Evolutionary conservation across 352 stramenopile species (phyloP), one percentile per base, ranked within the genome.

Genomic region (Globisporangium abappressorium): DNA sequence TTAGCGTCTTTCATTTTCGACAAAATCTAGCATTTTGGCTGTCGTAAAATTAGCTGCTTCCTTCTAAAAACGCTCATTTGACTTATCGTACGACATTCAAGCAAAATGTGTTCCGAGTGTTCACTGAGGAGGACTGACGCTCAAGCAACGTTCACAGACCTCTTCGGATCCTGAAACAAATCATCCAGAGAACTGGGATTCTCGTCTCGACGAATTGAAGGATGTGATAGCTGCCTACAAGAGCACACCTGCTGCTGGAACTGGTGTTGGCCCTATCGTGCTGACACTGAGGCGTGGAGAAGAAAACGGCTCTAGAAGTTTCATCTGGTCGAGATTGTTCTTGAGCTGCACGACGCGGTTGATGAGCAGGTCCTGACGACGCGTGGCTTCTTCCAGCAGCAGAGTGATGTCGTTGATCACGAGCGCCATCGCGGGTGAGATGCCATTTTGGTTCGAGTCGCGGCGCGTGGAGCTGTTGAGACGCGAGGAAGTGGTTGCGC

Each of bases 341-440:
- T 82, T 78, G 24, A 87, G 66, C 7, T 68, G 72, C 26, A 74
- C 14, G 38, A 89, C 67, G 62, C 76, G 75, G 20, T 65, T 72
- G 28, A 87, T 57, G 7, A 89, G 67, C 68, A 77, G 58, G 14
- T 87, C 75, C 51, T 89, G 81, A 33, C 79, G 70, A 12, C 77
- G 77, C 51, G 67, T 78, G 30, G 76, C 72, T 69, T 87, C 79
- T 54, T 87, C 77, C 1, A 87, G 63, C 22, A 85, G 43, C 1
- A 74, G 65, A 11, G 70, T 62, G 34, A 78, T 75, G 30, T 89
- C 81, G 3, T 53, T 70, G 64, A 89, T 78, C 71, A 78, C 69
- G 55, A 80, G 71, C 7, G 66, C 71, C 76, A 87, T 87, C 9
- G 56, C 57, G n/a, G 79, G 57, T 12, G 69, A 78, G 20, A 86